A percentile compares a stretch with the other conserved stretches of the same genome.
phyloP scores from a whole-genome alignment of 1,284 basidiomycete species.

The Pseudozyma sp. region DNA sequence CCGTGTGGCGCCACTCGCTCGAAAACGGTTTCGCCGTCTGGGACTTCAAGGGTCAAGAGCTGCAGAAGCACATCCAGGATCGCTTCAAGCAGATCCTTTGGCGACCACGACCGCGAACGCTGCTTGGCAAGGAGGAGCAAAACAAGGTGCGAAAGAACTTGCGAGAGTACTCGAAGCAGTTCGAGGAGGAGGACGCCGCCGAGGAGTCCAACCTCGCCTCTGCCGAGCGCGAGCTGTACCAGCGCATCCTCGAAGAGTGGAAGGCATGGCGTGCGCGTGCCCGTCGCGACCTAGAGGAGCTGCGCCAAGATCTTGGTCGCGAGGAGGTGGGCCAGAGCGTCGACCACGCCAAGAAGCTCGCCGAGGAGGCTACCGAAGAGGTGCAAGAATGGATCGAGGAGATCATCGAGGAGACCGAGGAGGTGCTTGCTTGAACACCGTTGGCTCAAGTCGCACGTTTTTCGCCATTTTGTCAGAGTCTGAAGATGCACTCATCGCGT shows the following conservation, averaged over 20 bases:
- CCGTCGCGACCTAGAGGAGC: constrained; percentile 55
- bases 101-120: constrained; percentile 89
- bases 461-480: not conserved
- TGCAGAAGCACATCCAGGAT: constrained; percentile 88
- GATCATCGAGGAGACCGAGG: constrained; percentile 68
- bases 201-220: constrained; percentile 94
- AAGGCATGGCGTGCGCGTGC: constrained; percentile 81
- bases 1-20: constrained; percentile 93
- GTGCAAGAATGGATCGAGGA: constrained; percentile 69
- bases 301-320: constrained; percentile 51
- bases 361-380: constrained; percentile 64
- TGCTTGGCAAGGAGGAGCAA: constrained; percentile 90
- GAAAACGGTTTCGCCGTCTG: constrained; percentile 97
- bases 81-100: constrained; percentile 99
- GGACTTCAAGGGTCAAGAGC: constrained; percentile 96
- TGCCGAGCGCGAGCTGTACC: constrained; percentile 89
- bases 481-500: not conserved
- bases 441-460: not conserved
- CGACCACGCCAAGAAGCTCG: constrained; percentile 56
- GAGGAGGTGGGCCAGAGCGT: constrained; percentile 45
- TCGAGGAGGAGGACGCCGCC: constrained; percentile 96
- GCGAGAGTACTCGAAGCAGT: constrained; percentile 88
- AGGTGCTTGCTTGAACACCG: constrained; percentile 44
- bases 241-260: constrained; percentile 96
- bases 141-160: constrained; percentile 88